Base-by-base conservation (phyloP, 352 stramenopile genomes). In the Phytophthora pseudosyringae region DNA sequence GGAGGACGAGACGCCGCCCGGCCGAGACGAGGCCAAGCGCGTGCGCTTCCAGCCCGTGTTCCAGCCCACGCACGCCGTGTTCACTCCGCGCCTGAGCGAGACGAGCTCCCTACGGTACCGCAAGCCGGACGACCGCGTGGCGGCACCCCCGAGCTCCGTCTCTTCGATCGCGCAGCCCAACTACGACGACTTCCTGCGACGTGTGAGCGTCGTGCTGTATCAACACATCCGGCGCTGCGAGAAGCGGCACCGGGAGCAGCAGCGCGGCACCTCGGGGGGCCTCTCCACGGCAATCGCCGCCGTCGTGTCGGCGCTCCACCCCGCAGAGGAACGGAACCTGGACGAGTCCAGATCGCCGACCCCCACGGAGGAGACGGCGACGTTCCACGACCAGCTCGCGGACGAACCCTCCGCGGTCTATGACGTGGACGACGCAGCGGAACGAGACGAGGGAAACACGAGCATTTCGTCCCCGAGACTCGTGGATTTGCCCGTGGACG, bases 151-250 rank as follows among this genome's bases (percentile, higher is more conserved):
- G 4, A 82, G 68, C 36, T 90, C 86, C 9, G 78, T 88, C 31
- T 92, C 81, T 13, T 94, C 86, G 35, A 86, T 97, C 48, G 89
- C 83, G 40, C 84, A 96, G 67, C 89, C 89, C 43, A 97, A 97
- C 61, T 97, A 97, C 69, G 89, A 97, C 63, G 90, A 97, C 61
- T 94, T 93, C 31, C 51, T 97, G 52, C 77, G 87, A 46, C 83
- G 88, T 67, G 88, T 96, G 53, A 94, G 84, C 54, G 89, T 97
- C 58, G 90, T 97, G 40, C 63, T 97, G 40, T 96, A 97, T 61
- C 90, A 97, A 64, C 90, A 97, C 61, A 86, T 97, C 35, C 74
- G 87, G 53, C 84, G 88, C 43, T 94, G 89, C 63, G 88, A 97
- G 69, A 93, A 94, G 71, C 84, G 84, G 28, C 46, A 81, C 50